Evolutionary conservation across 192 early-diverging fungal genomes (phyloP), one percentile per base, ranked within the genome.

Genomic region (Chytriomyces sp.): DNA sequence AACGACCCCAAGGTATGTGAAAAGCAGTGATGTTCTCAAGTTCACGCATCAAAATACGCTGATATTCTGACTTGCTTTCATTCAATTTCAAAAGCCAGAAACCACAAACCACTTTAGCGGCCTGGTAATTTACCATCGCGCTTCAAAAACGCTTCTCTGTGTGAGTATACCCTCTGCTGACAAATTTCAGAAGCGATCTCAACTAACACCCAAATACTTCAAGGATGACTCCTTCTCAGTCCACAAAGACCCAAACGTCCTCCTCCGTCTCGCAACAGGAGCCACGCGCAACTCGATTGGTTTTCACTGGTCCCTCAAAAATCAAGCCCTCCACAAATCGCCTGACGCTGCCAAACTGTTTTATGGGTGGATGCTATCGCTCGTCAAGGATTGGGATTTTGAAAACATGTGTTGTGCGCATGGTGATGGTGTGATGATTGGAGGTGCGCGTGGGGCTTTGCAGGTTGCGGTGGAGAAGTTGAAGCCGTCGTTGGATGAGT

Each of bases 381-480:
- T 80, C n/a, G 16, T 80, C 11, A 66, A 75, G n/a, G 79, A 80
- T 28, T 77, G 73, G 74, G 73, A 80, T 57, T 75, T 77, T 67
- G 79, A 80, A 23, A 77, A 76, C 46, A 68, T 80, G 13, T 10
- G 43, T 7, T 64, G 57, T 6, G 79, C 79, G 9, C 79, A 80
- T 61, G 45, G 64, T 9, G 35, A 35, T 35, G 79, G 79, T 23
- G 66, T 67, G 44, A 61, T n/a, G 45, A 44, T 80, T 13, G 79
- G 72, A 11, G 79, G 74, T 5, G 61, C 57, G 20, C 75, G 75
- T 28, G n/a, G 48, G 49, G 43, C 13, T 44, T 26, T 78, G 8
- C 9, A 18, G 43, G 61, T 35, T 9, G 48, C 10, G n/a, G 10
- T 78, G 16, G 69, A 64, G 8, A 5, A 43, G 16, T 13, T 62